Conservation (phyloP, 495 filamentous ascomycete genomes). For the Aspergillus coremiiformis region DNA sequence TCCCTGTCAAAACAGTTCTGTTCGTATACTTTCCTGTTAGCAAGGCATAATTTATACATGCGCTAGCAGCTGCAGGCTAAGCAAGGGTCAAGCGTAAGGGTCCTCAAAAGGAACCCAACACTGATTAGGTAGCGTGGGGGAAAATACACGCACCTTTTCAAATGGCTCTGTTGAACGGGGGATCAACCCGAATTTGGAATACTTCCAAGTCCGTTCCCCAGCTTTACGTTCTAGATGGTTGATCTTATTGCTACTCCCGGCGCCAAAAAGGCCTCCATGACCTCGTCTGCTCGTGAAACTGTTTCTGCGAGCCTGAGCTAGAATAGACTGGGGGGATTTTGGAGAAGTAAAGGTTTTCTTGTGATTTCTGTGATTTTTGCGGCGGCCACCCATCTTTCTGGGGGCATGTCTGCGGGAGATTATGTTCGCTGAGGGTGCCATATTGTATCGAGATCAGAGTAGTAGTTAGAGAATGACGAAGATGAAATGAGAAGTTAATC, state of each 20-base stretch:
- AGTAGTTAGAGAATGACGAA: background rate
- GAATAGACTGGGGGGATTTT: constrained; percentile 6
- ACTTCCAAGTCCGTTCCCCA: constrained; percentile 6
- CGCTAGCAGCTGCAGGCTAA: constrained; percentile 4
- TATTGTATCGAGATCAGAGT: background rate
- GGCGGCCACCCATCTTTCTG: background rate
- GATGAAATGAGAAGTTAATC: background rate
- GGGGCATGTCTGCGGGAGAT: background rate
- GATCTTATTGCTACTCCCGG: constrained; percentile 1
- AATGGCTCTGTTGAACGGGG: constrained; percentile 14
- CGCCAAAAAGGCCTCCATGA: background rate
- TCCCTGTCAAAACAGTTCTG: constrained; percentile 27
- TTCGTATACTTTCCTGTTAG: constrained; percentile 1
- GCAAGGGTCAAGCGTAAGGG: constrained; percentile 5
- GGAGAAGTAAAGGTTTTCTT: constrained; percentile 1
- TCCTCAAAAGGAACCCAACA: background rate
- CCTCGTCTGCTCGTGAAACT: constrained; percentile 1
- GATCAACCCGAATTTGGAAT: constrained; percentile 4
- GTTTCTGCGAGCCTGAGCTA: constrained; percentile 5
- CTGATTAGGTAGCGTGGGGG: background rate
- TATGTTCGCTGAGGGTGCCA: background rate
- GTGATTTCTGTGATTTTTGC: constrained; percentile 1
- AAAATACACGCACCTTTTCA: constrained; percentile 14
- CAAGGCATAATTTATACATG: background rate
- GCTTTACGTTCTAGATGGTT: background rate